Percentiles rank a stretch among this genome's conserved stretches.
These are phyloP conservation scores for Heteromeles arbutifolia DNA, from an alignment of 306 rosid species.

Conservation along the genomic window DNA sequence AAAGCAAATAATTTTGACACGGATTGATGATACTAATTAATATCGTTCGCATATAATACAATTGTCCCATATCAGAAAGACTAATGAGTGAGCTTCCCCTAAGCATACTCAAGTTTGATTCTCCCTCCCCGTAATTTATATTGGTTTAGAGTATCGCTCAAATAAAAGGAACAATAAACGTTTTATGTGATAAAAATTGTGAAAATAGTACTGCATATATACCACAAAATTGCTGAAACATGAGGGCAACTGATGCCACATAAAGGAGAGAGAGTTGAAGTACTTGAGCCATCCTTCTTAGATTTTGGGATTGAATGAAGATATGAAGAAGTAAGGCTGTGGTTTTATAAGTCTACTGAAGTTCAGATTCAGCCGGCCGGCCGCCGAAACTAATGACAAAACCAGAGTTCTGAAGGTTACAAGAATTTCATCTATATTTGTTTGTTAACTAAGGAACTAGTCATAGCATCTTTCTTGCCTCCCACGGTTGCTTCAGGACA, in stretches of 20 bases:
- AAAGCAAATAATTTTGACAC: not conserved
- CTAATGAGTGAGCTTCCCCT: not conserved
- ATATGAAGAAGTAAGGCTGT: not conserved
- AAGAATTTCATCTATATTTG: not conserved
- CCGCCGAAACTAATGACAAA: not conserved
- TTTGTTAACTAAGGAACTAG: not conserved
- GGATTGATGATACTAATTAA: not conserved
- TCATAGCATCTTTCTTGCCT: not conserved
- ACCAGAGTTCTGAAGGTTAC: not conserved
- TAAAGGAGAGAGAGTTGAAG: slow-evolving; percentile 3
- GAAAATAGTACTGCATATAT: not conserved
- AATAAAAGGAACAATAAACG: no score
- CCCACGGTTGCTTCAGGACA: not conserved
- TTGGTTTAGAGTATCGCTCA: not conserved
- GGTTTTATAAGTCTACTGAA: not conserved
- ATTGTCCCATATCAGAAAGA: no score
- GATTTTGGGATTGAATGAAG: not conserved
- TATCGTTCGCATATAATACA: no score
- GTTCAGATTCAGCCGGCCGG: not conserved
- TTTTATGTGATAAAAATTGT: not conserved
- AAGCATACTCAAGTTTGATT: not conserved
- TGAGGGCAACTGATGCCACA: not conserved
- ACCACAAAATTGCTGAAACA: slow-evolving; percentile 21
- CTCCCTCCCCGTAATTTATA: not conserved
- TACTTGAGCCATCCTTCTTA: not conserved